Percentiles rank a stretch among this genome's conserved stretches.
These are phyloP conservation scores for Aspergillus uvarum DNA, from an alignment of 2,329 filamentous ascomycete species.

Conservation along the genomic window DNA sequence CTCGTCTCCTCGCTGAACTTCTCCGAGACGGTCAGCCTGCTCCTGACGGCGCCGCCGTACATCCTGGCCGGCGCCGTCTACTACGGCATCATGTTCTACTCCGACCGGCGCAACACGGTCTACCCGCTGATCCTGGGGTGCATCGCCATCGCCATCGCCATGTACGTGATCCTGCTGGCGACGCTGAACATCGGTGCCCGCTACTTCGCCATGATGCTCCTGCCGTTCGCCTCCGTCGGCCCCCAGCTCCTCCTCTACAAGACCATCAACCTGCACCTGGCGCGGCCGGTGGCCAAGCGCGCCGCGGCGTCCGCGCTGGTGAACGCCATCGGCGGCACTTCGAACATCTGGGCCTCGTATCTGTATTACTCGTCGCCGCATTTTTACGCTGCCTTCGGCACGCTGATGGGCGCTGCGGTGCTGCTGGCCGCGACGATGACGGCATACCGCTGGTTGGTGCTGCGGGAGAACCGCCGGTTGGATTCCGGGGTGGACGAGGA, in stretches of 20 bases:
- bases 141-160: slow-evolving; percentile 13
- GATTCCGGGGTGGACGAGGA: slow-evolving; percentile 38
- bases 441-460: too few relatives aligned
- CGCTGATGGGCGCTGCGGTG: too few relatives aligned
- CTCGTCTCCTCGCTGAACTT: slow-evolving; percentile 9
- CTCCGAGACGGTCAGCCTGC: slow-evolving; percentile 40
- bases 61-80: slow-evolving; percentile 42
- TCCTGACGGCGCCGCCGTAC: slow-evolving; percentile 51
- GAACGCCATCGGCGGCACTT: slow-evolving; percentile 33
- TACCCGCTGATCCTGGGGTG: slow-evolving; percentile 38
- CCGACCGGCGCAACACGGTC: slow-evolving; percentile 38
- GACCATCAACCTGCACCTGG: slow-evolving; percentile 44
- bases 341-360: slow-evolving; percentile 29
- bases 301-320: slow-evolving; percentile 45
- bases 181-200: slow-evolving; percentile 41
- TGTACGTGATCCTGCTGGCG: slow-evolving; percentile 41
- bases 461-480: too few relatives aligned
- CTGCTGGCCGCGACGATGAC: too few relatives aligned
- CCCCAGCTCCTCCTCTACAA: slow-evolving; percentile 46
- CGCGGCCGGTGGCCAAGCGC: slow-evolving; percentile 44
- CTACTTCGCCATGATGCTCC: slow-evolving; percentile 47
- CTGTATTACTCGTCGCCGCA: slow-evolving; percentile 28
- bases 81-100: slow-evolving; percentile 38
- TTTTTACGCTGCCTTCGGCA: slow-evolving; percentile 19
- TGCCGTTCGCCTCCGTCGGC: slow-evolving; percentile 43